Evolutionary conservation across 2,329 filamentous ascomycete species (phyloP).

Genomic region (Hymenoscyphus albidus): DNA sequence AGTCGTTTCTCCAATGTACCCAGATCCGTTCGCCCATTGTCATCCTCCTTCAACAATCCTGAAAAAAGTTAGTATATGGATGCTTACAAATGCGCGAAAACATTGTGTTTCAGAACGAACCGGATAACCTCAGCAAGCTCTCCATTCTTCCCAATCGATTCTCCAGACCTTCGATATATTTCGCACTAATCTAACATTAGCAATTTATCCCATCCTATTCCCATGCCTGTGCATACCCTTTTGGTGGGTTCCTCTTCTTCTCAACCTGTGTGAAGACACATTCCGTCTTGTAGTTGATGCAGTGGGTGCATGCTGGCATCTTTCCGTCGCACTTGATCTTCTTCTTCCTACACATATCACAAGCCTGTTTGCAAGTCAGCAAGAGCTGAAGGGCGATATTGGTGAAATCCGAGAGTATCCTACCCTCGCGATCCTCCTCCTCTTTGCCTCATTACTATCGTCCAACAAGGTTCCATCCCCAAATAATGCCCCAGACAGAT

Average conservation of each 20-base stretch:
- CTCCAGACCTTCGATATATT: conserved; percentile 96
- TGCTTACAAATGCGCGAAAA: neutral
- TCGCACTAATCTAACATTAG: conserved; percentile 59
- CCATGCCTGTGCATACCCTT: conserved; percentile 62
- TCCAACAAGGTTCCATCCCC: conserved; percentile 55
- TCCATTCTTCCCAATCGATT: conserved; percentile 96
- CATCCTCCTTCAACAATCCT: conserved; percentile 80
- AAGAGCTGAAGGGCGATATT: neutral
- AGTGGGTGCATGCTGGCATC: conserved; percentile 90
- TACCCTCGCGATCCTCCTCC: conserved; percentile 58
- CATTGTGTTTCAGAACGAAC: conserved; percentile 37
- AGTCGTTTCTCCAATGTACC: conserved; percentile 80
- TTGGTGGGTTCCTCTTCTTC: conserved; percentile 96
- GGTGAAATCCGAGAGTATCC: conserved; percentile 34
- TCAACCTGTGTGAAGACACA: conserved; percentile 97
- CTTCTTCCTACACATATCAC: conserved; percentile 81
- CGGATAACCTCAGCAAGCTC: conserved; percentile 79
- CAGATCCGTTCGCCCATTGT: conserved; percentile 80
- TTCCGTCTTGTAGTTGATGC: conserved; percentile 95
- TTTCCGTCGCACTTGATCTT: conserved; percentile 99
- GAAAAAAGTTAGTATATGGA: conserved; percentile 6
- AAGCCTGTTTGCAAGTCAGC: conserved; percentile 41
- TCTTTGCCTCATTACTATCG: conserved; percentile 72
- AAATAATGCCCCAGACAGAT: conserved; percentile 58
- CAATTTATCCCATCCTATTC: neutral